Evolutionary conservation across 257 asterid genomes (phyloP).

Genomic region (Rehmannia glutinosa): DNA sequence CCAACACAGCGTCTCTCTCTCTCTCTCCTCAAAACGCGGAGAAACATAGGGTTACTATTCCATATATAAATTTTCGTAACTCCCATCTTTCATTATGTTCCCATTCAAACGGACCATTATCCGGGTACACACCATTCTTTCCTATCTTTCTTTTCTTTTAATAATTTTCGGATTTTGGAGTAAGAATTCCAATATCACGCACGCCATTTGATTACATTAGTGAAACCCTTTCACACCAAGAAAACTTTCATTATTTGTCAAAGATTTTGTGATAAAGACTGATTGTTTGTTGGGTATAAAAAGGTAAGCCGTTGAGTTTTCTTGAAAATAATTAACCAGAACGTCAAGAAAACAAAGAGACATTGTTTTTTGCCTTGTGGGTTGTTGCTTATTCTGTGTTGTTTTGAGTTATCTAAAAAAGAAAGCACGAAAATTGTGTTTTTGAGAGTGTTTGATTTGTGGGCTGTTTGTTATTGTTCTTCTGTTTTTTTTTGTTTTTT

Average conservation of each 20-base stretch:
- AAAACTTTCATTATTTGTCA: not conserved
- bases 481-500: not conserved
- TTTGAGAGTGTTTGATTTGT: too few relatives aligned
- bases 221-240: not conserved
- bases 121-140: too few relatives aligned
- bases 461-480: constrained; percentile 14
- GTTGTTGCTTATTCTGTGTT: too few relatives aligned
- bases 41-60: constrained; percentile 14
- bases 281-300: constrained; percentile 20
- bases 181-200: not conserved
- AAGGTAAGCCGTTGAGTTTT: constrained; percentile 20
- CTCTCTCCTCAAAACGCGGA: constrained; percentile 35
- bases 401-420: too few relatives aligned
- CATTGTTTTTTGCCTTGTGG: constrained; percentile 8
- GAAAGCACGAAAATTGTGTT: too few relatives aligned
- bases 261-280: not conserved
- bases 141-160: not conserved
- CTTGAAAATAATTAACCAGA: not conserved
- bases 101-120: constrained; percentile 22
- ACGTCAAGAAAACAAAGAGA: not conserved
- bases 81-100: constrained; percentile 36
- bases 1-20: constrained; percentile 13
- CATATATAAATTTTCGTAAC: constrained; percentile 15
- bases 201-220: not conserved
- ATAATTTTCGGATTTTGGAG: too few relatives aligned